Evolutionary conservation across 2,329 filamentous ascomycete species (phyloP), one percentile per base, ranked within the genome.

Genomic region (Talaromyces atroroseus): DNA sequence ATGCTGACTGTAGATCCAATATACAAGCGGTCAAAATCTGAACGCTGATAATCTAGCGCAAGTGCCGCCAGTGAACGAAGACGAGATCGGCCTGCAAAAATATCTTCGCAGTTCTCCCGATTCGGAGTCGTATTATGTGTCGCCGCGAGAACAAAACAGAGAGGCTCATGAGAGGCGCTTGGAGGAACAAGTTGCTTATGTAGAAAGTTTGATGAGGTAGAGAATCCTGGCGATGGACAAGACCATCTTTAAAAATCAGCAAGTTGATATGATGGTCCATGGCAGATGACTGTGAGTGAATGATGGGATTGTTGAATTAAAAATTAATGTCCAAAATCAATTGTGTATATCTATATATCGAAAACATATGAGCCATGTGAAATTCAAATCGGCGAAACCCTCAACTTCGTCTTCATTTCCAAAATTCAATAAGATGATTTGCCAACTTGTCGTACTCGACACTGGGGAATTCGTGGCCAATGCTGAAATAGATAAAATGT

Each of bases 401-500:
- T 21, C 44, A 34, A 21, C 45, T 45, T 26, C 29, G 34, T n/a
- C 10, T 36, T 52, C 42, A 58, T 45, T 47, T 63, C 74, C 74
- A 76, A 64, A 76, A 74, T 16, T 73, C 71, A 50, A 68, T 64
- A 40, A 84, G 76, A n/a, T 72, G 69, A n/a, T 76, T 68, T 1
- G 82, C 83, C 56, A 89, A 78, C 54, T 84, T 80, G 10, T 76
- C 72, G 2, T 82, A 82, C 56, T 79, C 79, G 12, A 81, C 81
- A 60, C 89, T 83, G 1, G 84, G 84, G 58, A 90, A 74, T 64
- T 90, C 87, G 66, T 91, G 88, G 0, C 86, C 87, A 4, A 82
- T 85, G 23, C 82, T 77, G 16, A 89, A 64, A 23, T 81, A 71
- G 44, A 78, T 74, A 50, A 85, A 78, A 56, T 81, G 76, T 3